phyloP scores from a whole-genome alignment of 139 green algal species.

The Chlorella ohadii region DNA sequence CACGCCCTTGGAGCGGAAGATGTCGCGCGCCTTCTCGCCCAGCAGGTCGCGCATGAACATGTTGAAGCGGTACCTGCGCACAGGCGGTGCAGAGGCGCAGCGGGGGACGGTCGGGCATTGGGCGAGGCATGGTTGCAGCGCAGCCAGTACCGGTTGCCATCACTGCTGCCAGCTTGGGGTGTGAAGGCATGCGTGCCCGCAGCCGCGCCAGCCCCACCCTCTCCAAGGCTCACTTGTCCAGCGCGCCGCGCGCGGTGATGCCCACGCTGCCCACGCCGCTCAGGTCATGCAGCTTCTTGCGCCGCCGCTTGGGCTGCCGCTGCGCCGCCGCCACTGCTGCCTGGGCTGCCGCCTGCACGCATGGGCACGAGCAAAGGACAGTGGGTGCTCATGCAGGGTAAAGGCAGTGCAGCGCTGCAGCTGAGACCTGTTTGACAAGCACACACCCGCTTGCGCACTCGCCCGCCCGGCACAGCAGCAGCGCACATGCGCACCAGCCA shows the following conservation, averaged over 20 bases:
- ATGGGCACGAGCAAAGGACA: neutral
- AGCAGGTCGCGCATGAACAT: constrained; percentile 88
- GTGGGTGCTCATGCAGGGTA: neutral
- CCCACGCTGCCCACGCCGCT: constrained; percentile 74
- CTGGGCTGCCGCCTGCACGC: constrained; percentile 6
- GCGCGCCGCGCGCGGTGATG: constrained; percentile 70
- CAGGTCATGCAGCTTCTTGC: constrained; percentile 78
- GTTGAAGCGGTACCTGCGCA: constrained; percentile 80
- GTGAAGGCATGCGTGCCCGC: too few species aligned
- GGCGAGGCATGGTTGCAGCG: too few species aligned
- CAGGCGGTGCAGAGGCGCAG: neutral
- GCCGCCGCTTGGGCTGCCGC: constrained; percentile 63
- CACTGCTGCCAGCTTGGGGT: too few species aligned
- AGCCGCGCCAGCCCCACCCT: neutral
- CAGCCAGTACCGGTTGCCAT: too few species aligned
- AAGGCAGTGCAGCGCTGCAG: too few species aligned
- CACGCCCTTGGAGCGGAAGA: constrained; percentile 88
- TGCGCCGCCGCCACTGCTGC: constrained; percentile 21
- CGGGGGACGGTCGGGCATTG: too few species aligned
- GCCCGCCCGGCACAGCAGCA: neutral
- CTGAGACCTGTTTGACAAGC: too few species aligned
- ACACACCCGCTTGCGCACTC: neutral
- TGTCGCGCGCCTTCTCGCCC: constrained; percentile 82
- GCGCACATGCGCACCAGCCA: too few species aligned
- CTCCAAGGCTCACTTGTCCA: constrained; percentile 67